phyloP scores from a whole-genome alignment of 176 grass and related monocot genomes.

The Urochloa ruziziensis region DNA sequence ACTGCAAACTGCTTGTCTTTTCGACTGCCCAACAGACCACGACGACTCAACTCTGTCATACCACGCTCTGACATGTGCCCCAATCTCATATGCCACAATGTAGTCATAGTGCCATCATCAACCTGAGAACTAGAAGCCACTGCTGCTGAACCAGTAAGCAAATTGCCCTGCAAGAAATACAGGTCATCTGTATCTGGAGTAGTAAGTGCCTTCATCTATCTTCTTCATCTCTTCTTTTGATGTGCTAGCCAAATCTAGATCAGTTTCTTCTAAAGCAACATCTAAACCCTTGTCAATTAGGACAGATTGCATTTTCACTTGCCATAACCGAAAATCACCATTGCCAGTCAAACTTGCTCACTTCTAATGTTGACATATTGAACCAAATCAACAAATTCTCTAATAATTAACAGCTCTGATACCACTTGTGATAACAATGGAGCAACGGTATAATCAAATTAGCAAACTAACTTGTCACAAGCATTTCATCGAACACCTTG shows the following conservation, averaged over 20 bases:
- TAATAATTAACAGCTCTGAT: not conserved
- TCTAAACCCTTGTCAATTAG: not conserved
- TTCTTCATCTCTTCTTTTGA: not conserved
- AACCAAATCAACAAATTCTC: not conserved
- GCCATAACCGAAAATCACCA: not conserved
- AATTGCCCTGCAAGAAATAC: not conserved
- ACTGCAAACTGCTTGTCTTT: not conserved
- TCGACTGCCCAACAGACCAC: not conserved
- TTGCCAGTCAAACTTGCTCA: not conserved
- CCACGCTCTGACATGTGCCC: not conserved
- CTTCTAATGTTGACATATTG: not conserved
- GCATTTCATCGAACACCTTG: too few relatives aligned
- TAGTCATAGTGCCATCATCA: not conserved
- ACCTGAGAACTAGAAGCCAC: not conserved
- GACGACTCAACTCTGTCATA: not conserved
- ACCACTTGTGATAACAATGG: not conserved
- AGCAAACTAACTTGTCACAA: too few relatives aligned
- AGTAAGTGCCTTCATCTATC: not conserved
- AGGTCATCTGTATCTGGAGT: not conserved
- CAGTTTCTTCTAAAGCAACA: not conserved
- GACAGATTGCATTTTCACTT: not conserved
- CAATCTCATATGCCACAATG: not conserved
- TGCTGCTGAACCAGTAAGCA: not conserved
- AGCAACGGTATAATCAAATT: too few relatives aligned
- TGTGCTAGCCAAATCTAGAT: not conserved